phyloP scores from a whole-genome alignment of 257 asterid genomes.

The Nicotiana attenuata region DNA sequence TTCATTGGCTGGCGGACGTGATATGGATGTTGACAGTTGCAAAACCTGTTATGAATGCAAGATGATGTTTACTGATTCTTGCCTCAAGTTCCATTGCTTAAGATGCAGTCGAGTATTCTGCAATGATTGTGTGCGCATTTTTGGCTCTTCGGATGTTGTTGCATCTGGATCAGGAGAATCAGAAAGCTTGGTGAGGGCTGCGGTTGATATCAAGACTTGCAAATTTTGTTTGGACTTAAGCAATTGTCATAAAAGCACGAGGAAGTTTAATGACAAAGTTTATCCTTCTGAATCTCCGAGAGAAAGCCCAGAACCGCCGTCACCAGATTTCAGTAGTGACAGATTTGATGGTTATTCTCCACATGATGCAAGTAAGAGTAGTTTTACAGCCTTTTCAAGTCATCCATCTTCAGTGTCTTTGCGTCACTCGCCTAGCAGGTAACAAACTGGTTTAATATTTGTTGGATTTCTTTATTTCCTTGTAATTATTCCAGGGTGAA shows the following conservation, averaged over 20 bases:
- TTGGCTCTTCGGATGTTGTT: constrained; percentile 31
- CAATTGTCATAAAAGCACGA: constrained; percentile 28
- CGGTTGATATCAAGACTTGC: constrained; percentile 38
- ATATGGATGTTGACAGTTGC: constrained; percentile 35
- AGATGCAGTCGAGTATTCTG: constrained; percentile 56
- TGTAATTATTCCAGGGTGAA: not conserved
- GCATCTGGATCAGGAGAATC: constrained; percentile 19
- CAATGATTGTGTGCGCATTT: constrained; percentile 42
- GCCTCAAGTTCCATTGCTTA: constrained; percentile 50
- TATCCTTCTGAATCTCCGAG: constrained; percentile 80
- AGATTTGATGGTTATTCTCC: constrained; percentile 45
- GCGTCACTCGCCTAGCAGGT: constrained; percentile 70
- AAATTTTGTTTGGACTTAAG: constrained; percentile 43
- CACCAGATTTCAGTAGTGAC: constrained; percentile 78
- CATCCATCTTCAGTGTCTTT: constrained; percentile 40
- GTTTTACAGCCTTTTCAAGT: constrained; percentile 39
- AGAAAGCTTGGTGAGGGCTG: constrained; percentile 18
- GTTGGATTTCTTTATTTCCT: not conserved
- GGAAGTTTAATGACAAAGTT: constrained; percentile 55
- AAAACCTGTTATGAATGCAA: constrained; percentile 44
- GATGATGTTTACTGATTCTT: constrained; percentile 30
- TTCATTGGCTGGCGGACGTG: constrained; percentile 25
- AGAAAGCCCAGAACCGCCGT: constrained; percentile 67
- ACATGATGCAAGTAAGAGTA: constrained; percentile 39
- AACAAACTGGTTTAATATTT: not conserved